Evolutionary conservation across 257 asterid genomes (phyloP).

Genomic region (Gynochthodes officinalis): DNA sequence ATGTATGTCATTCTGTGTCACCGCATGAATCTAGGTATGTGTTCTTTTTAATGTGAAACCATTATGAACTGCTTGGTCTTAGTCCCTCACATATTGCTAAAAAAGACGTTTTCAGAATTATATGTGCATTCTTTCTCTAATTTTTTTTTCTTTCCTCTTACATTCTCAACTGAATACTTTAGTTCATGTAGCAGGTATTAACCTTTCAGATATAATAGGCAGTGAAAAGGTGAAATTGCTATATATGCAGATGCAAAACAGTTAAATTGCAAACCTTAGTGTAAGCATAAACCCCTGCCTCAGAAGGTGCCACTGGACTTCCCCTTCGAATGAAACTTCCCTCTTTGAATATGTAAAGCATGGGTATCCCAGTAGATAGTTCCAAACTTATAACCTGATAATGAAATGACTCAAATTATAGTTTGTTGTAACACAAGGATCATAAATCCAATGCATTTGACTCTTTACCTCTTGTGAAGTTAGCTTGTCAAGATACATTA

Average conservation of each 20-base stretch:
- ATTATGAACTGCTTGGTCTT: not conserved
- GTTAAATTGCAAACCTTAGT: constrained; percentile 60
- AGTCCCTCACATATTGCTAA: not conserved
- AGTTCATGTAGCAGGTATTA: not conserved
- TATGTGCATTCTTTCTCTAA: not conserved
- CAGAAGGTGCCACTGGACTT: constrained; percentile 89
- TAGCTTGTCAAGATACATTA: constrained; percentile 93
- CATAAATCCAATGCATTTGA: constrained; percentile 2
- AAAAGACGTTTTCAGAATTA: not conserved
- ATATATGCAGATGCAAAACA: not conserved
- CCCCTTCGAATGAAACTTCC: constrained; percentile 88
- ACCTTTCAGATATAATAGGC: not conserved
- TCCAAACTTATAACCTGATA: constrained; percentile 93
- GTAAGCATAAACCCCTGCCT: constrained; percentile 91
- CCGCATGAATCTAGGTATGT: not conserved
- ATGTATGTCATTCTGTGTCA: not conserved
- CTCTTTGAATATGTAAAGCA: constrained; percentile 93
- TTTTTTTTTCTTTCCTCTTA: not conserved
- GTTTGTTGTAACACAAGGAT: not conserved
- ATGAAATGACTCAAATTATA: constrained; percentile 3
- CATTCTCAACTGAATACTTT: not conserved
- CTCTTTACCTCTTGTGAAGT: constrained; percentile 84
- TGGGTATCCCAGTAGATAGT: constrained; percentile 91
- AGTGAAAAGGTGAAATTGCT: not conserved
- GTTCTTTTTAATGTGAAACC: not conserved